Conservation (phyloP, 148 eudicot genomes). For the Nepenthes gracilis region DNA sequence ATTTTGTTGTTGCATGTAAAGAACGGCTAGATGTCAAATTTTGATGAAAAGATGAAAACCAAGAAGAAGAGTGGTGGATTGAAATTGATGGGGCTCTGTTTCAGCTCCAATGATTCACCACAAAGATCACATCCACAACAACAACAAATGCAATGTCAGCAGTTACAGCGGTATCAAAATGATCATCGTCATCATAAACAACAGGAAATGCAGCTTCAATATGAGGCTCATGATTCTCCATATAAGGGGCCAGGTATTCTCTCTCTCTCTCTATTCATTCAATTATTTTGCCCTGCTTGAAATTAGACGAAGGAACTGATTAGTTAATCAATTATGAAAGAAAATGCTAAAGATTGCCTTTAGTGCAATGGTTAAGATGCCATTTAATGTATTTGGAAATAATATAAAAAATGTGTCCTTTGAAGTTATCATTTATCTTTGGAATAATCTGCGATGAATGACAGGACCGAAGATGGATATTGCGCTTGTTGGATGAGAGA, state of each 20-base stretch:
- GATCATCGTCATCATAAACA: not conserved
- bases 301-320: too few relatives aligned
- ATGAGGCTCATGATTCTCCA: conserved; percentile 5
- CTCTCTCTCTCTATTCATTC: too few relatives aligned
- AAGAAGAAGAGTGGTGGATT: conserved; percentile 29
- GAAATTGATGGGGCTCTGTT: conserved; percentile 51
- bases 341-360: not conserved
- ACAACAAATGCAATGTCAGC: conserved; percentile 9
- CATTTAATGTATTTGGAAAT: not conserved
- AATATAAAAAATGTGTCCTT: not conserved
- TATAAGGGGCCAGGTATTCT: conserved; percentile 9
- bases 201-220: not conserved
- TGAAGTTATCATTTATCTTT: not conserved
- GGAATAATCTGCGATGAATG: not conserved
- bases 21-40: conserved; percentile 10
- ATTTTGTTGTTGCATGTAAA: not conserved
- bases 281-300: too few relatives aligned
- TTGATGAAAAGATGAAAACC: conserved; percentile 30
- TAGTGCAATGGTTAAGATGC: not conserved
- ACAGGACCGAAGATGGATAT: too few relatives aligned
- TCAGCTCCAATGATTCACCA: conserved; percentile 28
- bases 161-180: not conserved
- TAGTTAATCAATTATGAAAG: too few relatives aligned
- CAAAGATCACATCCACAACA: conserved; percentile 11
- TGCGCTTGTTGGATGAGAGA: too few relatives aligned